A percentile compares a stretch with the other conserved stretches of the same genome.
Evolutionary conservation across 78 protist species (phyloP).

Genomic region (Salpingoeca rosetta): DNA sequence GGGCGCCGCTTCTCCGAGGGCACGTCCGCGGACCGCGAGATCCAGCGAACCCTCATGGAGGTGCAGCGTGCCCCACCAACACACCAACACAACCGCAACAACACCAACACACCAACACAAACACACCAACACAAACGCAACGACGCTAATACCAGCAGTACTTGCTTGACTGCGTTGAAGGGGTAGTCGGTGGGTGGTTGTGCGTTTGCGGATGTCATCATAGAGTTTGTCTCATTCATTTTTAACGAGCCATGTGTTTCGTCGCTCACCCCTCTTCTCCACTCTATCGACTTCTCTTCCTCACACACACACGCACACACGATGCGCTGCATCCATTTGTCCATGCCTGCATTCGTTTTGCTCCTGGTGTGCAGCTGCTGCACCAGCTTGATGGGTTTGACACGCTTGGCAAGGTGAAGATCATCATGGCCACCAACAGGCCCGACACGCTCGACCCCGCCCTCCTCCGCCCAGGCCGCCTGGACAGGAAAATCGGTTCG

Average conservation of each 20-base stretch:
- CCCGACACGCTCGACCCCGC: conserved; percentile 98
- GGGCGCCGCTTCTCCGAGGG: conserved; percentile 94
- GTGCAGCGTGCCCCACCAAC: conserved; percentile 11
- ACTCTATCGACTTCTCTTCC: no score
- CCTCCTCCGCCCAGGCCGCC: conserved; percentile 92
- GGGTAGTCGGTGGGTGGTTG: neutral
- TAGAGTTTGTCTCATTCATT: neutral
- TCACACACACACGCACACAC: no score
- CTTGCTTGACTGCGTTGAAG: no score
- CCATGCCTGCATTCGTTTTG: neutral
- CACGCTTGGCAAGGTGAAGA: conserved; percentile 87
- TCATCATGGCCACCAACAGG: conserved; percentile 98
- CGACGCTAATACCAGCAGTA: no score
- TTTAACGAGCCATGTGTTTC: neutral
- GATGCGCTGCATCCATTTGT: no score
- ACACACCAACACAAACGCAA: no score
- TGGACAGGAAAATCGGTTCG: conserved; percentile 59
- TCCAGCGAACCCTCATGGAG: conserved; percentile 99
- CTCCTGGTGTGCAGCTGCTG: conserved; percentile 53
- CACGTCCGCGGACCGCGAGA: conserved; percentile 93
- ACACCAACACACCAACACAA: no score
- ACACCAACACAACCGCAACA: neutral
- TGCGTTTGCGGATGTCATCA: neutral
- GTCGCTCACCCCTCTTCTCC: no score
- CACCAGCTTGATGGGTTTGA: conserved; percentile 98